Base-by-base conservation (phyloP, 805 yeast genomes). In the Tetrapisispora namnaoensis region DNA sequence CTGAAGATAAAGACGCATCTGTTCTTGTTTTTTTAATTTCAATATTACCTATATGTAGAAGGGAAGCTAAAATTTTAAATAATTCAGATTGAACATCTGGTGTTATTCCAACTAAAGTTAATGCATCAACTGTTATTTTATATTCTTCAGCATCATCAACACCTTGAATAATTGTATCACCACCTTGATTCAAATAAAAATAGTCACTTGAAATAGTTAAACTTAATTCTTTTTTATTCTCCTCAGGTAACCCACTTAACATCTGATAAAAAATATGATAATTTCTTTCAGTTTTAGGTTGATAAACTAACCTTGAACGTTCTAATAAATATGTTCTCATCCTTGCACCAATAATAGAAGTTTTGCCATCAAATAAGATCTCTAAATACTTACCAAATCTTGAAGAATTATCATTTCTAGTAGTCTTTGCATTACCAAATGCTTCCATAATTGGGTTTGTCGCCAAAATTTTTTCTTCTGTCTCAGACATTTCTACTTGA, bases 201-300 rank as follows among this genome's bases (percentile, higher is more conserved):
- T 76, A 91, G 58, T 85, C 88, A 30, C 76, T 77, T 16, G 89
- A 81, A 14, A 71, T 65, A 0, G 81, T 73, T 55, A 91, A 77
- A 14, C 82, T 76, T 46, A 88, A 74, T 44, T 74, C 68, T 30
- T 72, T 61, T 52, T 81, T 83, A 46, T 78, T 76, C 3, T 74
- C 72, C 4, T 58, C 53, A 30, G 74, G 65, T 60, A 84, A 70
- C 49, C 98, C 99, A 20, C 80, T 78, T 58, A 90, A 70, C 55
- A 91, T 64, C 69, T 91, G 99, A 68, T 91, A 91, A 63, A 91
- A 91, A 42, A 91, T 88, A 64, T 91, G 98, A 68, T 91, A 91
- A 66, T 91, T 91, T 65, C 99, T 80, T 70, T 91, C 99, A n/a
- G 76, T 70, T 7, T 73, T 63, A 2, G 96, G 97, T 69, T 91